Conservation (phyloP, 192 early-diverging fungal species). For the Gamsiella multidivaricata region DNA sequence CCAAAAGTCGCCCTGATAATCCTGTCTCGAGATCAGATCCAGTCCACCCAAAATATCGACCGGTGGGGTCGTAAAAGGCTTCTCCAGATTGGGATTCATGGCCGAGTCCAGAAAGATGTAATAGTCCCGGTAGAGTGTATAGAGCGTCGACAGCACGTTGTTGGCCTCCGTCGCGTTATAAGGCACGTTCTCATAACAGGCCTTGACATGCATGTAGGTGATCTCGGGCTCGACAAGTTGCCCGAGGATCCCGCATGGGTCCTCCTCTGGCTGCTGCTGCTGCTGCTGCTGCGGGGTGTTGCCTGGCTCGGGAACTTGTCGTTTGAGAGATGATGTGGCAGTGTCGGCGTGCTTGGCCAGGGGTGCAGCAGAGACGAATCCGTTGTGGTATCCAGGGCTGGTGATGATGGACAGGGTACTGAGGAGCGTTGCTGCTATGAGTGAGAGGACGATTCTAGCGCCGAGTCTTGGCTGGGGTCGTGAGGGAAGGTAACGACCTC, state of each 20-base stretch:
- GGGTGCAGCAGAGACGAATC: background rate
- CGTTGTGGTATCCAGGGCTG: background rate
- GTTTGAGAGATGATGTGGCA: background rate
- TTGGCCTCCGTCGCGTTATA: slow-evolving; percentile 30
- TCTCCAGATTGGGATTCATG: slow-evolving; percentile 18
- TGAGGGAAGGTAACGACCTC: too few relatives aligned
- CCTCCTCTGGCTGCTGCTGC: background rate
- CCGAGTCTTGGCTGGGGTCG: too few relatives aligned
- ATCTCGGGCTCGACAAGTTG: slow-evolving; percentile 17
- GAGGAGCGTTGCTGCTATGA: background rate
- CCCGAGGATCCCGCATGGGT: slow-evolving; percentile 23
- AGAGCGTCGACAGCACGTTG: slow-evolving; percentile 26
- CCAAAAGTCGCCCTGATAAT: slow-evolving; percentile 20
- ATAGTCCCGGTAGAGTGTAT: slow-evolving; percentile 30
- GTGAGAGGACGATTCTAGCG: too few relatives aligned
- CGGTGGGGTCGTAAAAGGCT: slow-evolving; percentile 36
- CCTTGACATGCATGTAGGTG: slow-evolving; percentile 8
- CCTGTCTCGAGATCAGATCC: slow-evolving; percentile 14
- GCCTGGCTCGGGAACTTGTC: background rate
- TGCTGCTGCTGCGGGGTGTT: too few relatives aligned
- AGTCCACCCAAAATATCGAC: slow-evolving; percentile 27
- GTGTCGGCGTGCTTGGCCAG: background rate
- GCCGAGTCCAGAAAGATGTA: slow-evolving; percentile 46
- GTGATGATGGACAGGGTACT: background rate
- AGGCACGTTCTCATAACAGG: slow-evolving; percentile 30